A percentile compares a stretch with the other conserved stretches of the same genome.
Evolutionary conservation across 352 stramenopile genomes (phyloP).

Genomic region (Elongisporangium prolatum): DNA sequence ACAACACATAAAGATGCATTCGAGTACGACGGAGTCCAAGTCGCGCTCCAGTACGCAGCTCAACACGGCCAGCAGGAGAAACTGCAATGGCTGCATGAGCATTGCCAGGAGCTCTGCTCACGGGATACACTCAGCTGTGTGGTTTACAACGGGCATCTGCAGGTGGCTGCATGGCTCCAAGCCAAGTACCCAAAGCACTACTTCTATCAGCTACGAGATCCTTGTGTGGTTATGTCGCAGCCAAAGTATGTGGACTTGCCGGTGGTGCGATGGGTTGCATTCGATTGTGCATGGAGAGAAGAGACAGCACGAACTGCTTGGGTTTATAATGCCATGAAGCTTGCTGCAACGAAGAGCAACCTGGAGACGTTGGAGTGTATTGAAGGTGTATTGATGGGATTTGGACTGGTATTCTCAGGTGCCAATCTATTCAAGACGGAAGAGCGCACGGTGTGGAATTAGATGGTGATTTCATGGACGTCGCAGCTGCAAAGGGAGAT

Average conservation of each 20-base stretch:
- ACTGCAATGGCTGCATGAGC: conserved; percentile 41
- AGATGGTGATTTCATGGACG: conserved; percentile 14
- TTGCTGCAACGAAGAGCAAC: conserved; percentile 5
- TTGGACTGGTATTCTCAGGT: neutral
- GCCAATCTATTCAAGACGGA: neutral
- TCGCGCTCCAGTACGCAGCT: conserved; percentile 3
- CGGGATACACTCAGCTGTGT: conserved; percentile 20
- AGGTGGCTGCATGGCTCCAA: conserved; percentile 35
- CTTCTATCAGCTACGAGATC: neutral
- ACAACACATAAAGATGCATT: neutral
- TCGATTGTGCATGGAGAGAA: conserved; percentile 8
- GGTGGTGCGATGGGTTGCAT: neutral
- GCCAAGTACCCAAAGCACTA: conserved; percentile 11
- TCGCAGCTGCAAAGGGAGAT: conserved; percentile 15
- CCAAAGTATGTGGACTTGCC: neutral
- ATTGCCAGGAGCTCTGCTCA: conserved; percentile 32
- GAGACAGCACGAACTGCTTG: conserved; percentile 18
- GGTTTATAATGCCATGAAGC: conserved; percentile 10
- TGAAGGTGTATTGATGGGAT: neutral
- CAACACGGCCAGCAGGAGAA: conserved; percentile 45
- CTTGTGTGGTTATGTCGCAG: neutral
- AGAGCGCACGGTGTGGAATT: neutral
- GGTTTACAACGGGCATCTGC: conserved; percentile 30
- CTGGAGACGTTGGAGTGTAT: neutral
- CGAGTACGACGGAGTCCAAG: neutral